These are phyloP conservation scores for Melanomma pulvis-pyrius DNA, from an alignment of 495 filamentous ascomycete genomes.

Conservation along the genomic window DNA sequence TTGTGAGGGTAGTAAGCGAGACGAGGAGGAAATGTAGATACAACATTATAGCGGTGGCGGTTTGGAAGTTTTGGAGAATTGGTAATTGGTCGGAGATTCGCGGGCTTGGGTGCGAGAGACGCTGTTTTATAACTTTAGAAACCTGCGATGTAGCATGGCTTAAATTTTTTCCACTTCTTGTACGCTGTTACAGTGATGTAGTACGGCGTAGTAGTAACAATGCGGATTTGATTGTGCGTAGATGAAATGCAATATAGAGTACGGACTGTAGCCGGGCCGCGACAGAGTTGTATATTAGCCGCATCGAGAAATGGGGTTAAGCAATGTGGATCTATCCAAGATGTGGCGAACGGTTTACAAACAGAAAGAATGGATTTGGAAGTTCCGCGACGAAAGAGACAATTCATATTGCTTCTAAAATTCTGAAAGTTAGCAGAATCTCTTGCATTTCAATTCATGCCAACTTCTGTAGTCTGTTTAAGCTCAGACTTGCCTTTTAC, in stretches of 20 bases:
- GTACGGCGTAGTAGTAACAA: neutral
- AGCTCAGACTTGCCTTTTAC: slow-evolving; percentile 40
- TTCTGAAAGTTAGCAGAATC: neutral
- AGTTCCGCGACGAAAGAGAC: too few species aligned
- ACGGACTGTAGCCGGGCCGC: too few species aligned
- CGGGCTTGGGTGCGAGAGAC: neutral
- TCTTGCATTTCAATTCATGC: neutral
- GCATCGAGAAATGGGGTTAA: too few species aligned
- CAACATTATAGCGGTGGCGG: neutral
- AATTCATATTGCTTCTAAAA: neutral
- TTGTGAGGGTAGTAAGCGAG: neutral
- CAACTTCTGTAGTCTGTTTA: neutral
- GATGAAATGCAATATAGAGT: neutral
- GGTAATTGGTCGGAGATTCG: too few species aligned
- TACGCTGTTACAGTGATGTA: neutral
- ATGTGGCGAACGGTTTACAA: too few species aligned
- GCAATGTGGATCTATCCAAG: too few species aligned
- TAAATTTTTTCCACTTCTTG: neutral
- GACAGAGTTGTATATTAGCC: too few species aligned
- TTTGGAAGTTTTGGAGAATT: neutral
- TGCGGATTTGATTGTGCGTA: neutral
- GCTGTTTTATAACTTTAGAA: neutral
- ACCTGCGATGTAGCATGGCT: neutral
- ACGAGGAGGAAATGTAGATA: neutral
- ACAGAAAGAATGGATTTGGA: too few species aligned